phyloP scores from a whole-genome alignment of 2,329 filamentous ascomycete genomes.

The Microcyclosporella mali region DNA sequence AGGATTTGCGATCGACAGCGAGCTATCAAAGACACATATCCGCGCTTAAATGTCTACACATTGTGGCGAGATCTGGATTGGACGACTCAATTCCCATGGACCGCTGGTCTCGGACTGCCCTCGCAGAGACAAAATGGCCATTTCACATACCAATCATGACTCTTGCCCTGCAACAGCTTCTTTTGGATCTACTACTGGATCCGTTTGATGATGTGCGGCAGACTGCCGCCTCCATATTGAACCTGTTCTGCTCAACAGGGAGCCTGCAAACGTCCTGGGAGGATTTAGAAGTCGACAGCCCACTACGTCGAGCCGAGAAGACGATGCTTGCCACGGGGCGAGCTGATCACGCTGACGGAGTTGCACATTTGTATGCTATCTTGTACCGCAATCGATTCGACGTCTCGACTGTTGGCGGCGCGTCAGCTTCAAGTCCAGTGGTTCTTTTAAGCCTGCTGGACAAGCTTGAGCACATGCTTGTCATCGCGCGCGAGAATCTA shows the following conservation, averaged over 20 bases:
- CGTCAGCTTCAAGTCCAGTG: constrained; percentile 33
- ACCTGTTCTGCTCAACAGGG: constrained; percentile 10
- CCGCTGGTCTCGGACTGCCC: constrained; percentile 43
- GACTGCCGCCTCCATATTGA: constrained; percentile 43
- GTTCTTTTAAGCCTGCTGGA: constrained; percentile 55
- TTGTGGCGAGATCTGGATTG: constrained; percentile 64
- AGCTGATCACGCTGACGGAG: constrained; percentile 87
- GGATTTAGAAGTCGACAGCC: not conserved
- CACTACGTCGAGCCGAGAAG: constrained; percentile 38
- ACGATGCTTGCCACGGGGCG: constrained; percentile 66
- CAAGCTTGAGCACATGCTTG: constrained; percentile 60
- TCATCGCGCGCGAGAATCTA: constrained; percentile 58
- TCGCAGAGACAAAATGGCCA: constrained; percentile 46
- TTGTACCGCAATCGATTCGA: constrained; percentile 42
- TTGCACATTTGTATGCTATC: constrained; percentile 69
- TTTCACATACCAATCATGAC: constrained; percentile 43
- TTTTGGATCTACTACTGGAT: constrained; percentile 77
- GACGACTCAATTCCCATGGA: constrained; percentile 43
- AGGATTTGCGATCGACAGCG: constrained; percentile 70
- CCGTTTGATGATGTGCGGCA: constrained; percentile 87
- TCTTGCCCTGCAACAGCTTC: constrained; percentile 47
- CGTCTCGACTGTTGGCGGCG: not conserved
- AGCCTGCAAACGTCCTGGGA: too few relatives aligned
- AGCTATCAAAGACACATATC: constrained; percentile 89
- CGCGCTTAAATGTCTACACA: constrained; percentile 62